These are phyloP conservation scores for Solanum acaule DNA, from an alignment of 257 asterid species.

Conservation along the genomic window DNA sequence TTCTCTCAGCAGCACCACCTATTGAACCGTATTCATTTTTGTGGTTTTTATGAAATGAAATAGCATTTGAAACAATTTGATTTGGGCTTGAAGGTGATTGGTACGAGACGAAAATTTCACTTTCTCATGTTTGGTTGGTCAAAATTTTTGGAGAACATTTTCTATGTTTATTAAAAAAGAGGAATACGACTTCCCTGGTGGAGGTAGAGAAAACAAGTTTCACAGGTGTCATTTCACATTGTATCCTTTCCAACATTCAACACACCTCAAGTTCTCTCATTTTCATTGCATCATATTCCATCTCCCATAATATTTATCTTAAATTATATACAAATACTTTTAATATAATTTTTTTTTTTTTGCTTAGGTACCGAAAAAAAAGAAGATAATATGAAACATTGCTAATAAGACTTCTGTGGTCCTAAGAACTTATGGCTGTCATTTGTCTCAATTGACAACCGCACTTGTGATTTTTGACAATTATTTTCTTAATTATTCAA, in stretches of 20 bases:
- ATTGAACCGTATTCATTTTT: not conserved
- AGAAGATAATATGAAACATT: not conserved
- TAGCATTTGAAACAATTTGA: not conserved
- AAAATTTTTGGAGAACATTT: too few relatives aligned
- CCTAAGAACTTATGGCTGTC: not conserved
- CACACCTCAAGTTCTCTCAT: not conserved
- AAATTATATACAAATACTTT: too few relatives aligned
- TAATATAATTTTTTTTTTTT: too few relatives aligned
- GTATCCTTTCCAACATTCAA: not conserved
- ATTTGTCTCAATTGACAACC: not conserved
- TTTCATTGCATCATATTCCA: not conserved
- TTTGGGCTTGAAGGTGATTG: not conserved
- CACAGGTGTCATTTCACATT: not conserved
- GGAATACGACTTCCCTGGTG: not conserved
- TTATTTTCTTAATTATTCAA: not conserved
- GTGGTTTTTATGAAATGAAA: not conserved
- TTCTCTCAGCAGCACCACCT: not conserved
- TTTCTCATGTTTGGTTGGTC: not conserved
- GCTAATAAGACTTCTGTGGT: not conserved
- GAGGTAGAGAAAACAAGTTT: not conserved
- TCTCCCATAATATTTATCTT: not conserved
- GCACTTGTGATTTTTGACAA: not conserved
- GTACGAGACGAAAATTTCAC: not conserved
- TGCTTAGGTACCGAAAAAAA: not conserved
- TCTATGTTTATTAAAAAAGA: not conserved